These are phyloP conservation scores for Trichoderma polysporum DNA, from an alignment of 2,329 filamentous ascomycete genomes.

Conservation along the genomic window DNA sequence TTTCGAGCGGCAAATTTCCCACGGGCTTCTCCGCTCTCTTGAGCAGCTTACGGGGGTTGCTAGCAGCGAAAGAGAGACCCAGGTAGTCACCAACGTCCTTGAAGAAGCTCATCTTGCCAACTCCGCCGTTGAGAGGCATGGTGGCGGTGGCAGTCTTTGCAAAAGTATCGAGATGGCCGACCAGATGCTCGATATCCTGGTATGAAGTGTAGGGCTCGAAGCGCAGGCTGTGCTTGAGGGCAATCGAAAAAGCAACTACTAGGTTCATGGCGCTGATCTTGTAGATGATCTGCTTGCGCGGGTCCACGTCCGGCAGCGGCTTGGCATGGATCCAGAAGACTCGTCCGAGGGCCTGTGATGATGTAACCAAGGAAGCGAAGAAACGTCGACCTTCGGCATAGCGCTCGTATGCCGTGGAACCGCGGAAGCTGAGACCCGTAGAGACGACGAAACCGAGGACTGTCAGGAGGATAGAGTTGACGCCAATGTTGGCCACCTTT, in stretches of 20 bases:
- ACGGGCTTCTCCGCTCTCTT: slow-evolving; percentile 71
- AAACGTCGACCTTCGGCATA: slow-evolving; percentile 64
- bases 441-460: slow-evolving; percentile 80
- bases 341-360: slow-evolving; percentile 67
- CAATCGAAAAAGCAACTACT: slow-evolving; percentile 71
- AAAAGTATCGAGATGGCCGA: slow-evolving; percentile 73
- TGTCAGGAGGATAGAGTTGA: slow-evolving; percentile 58
- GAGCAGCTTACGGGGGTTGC: slow-evolving; percentile 74
- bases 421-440: slow-evolving; percentile 75
- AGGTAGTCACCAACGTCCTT: slow-evolving; percentile 71
- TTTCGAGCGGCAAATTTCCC: slow-evolving; percentile 81
- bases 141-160: slow-evolving; percentile 55
- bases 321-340: slow-evolving; percentile 80
- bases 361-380: slow-evolving; percentile 61
- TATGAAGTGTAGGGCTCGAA: slow-evolving; percentile 82
- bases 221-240: slow-evolving; percentile 78
- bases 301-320: slow-evolving; percentile 48
- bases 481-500: slow-evolving; percentile 39
- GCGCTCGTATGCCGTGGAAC: slow-evolving; percentile 74
- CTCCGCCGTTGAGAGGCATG: slow-evolving; percentile 34
- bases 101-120: slow-evolving; percentile 51
- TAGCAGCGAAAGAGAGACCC: slow-evolving; percentile 72
- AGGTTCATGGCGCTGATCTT: slow-evolving; percentile 77
- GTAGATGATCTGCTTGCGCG: slow-evolving; percentile 66
- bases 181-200: slow-evolving; percentile 67